phyloP scores from a whole-genome alignment of 306 rosid species.

The Gastrolobium villosum region DNA sequence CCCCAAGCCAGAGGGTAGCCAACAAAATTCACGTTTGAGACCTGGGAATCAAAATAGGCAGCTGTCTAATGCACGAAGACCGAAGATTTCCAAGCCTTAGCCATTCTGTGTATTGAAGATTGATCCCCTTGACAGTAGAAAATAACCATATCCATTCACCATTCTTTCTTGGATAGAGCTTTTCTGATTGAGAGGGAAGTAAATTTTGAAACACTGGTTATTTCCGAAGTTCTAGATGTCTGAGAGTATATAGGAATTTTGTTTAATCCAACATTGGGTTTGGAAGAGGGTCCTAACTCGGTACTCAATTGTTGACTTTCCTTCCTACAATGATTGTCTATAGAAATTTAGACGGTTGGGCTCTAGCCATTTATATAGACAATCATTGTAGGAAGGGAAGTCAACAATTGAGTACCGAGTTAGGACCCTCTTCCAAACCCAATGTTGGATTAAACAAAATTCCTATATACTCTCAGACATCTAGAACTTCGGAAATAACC shows the following conservation, averaged over 20 bases:
- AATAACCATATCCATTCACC: constrained; percentile 58
- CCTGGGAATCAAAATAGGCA: constrained; percentile 71
- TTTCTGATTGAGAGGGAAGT: constrained; percentile 54
- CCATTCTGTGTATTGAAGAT: constrained; percentile 42
- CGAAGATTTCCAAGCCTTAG: constrained; percentile 42
- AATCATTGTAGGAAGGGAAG: no score
- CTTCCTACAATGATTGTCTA: constrained; percentile 51
- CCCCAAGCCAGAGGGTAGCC: constrained; percentile 77
- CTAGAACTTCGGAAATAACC: no score
- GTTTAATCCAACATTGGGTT: constrained; percentile 45
- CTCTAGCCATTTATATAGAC: no score
- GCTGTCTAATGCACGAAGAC: constrained; percentile 69
- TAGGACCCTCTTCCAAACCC: no score
- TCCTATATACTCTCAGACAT: no score
- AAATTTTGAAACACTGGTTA: constrained; percentile 51
- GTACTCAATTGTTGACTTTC: constrained; percentile 49
- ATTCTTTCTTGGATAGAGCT: constrained; percentile 42
- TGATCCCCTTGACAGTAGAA: constrained; percentile 45
- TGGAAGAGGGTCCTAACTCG: constrained; percentile 52
- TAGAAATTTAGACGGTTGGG: no score
- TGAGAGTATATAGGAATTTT: constrained; percentile 51
- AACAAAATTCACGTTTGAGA: constrained; percentile 64
- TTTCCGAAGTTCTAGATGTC: constrained; percentile 49
- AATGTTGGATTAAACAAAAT: no score
- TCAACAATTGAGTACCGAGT: no score